Conservation (phyloP, 345 rosid species). For the Gossypium ekmanianum region DNA sequence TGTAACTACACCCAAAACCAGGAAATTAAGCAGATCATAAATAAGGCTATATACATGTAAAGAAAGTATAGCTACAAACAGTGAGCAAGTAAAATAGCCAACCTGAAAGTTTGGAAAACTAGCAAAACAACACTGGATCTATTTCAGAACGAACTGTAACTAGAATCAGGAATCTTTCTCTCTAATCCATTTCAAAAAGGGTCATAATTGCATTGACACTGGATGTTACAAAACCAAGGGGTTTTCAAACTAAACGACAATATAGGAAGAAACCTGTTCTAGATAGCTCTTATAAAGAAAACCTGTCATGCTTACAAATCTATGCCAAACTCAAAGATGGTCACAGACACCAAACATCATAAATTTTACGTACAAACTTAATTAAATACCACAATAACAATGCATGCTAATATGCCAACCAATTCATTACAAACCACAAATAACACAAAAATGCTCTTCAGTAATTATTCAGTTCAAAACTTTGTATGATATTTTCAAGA, state of each 20-base stretch:
- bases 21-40: background rate
- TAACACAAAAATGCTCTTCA: background rate
- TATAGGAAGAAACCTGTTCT: background rate
- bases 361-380: background rate
- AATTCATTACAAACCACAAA: background rate
- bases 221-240: background rate
- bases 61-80: background rate
- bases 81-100: background rate
- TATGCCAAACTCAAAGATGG: background rate
- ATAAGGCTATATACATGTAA: background rate
- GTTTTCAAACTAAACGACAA: background rate
- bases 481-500: background rate
- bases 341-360: background rate
- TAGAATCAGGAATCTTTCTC: background rate
- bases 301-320: background rate
- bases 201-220: background rate
- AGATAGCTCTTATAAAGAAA: conserved; percentile 6
- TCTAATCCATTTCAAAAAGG: conserved; percentile 1
- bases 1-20: conserved; percentile 49
- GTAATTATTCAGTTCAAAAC: background rate
- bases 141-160: background rate
- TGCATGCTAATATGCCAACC: background rate
- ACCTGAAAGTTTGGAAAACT: background rate
- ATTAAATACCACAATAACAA: background rate
- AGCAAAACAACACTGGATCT: background rate